Conservation (phyloP, 805 yeast species). For the Starmera pachycereana region DNA sequence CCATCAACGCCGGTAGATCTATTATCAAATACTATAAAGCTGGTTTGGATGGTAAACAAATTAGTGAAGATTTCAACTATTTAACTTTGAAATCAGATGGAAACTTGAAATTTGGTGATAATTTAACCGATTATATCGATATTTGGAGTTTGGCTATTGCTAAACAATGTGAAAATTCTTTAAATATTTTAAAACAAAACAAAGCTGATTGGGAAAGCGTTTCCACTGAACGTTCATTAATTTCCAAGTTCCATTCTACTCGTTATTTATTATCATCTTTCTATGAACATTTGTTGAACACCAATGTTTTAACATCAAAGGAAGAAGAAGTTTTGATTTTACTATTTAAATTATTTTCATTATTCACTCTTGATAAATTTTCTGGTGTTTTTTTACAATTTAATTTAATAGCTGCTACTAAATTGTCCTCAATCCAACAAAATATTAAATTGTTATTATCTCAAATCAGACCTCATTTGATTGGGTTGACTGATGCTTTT, state of each 20-base stretch:
- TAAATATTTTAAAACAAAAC: slow-evolving; percentile 21
- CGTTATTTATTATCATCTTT: slow-evolving; percentile 25
- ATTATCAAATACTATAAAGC: slow-evolving; percentile 32
- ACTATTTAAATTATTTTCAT: slow-evolving; percentile 53
- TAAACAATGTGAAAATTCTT: slow-evolving; percentile 13
- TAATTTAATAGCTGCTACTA: slow-evolving; percentile 41
- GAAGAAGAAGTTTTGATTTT: slow-evolving; percentile 40
- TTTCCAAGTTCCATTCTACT: slow-evolving; percentile 31
- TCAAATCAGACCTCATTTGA: slow-evolving; percentile 53
- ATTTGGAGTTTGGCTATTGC: slow-evolving; percentile 28
- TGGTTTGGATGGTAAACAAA: slow-evolving; percentile 24
- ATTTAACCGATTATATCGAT: slow-evolving; percentile 11
- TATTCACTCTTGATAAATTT: slow-evolving; percentile 57
- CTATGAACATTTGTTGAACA: slow-evolving; percentile 12
- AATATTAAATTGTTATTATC: slow-evolving; percentile 36
- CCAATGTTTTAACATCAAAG: slow-evolving; percentile 15
- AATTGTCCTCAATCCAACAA: slow-evolving; percentile 32
- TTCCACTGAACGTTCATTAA: slow-evolving; percentile 26
- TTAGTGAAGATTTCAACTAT: slow-evolving; percentile 19
- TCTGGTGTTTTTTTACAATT: slow-evolving; percentile 64
- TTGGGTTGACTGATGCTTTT: slow-evolving; percentile 78
- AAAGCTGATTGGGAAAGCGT: slow-evolving; percentile 25
- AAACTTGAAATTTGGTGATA: slow-evolving; percentile 18
- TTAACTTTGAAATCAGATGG: slow-evolving; percentile 19
- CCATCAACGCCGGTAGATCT: slow-evolving; percentile 77